Conservation (phyloP, 495 filamentous ascomycete species). For the Tuber magnatum region DNA sequence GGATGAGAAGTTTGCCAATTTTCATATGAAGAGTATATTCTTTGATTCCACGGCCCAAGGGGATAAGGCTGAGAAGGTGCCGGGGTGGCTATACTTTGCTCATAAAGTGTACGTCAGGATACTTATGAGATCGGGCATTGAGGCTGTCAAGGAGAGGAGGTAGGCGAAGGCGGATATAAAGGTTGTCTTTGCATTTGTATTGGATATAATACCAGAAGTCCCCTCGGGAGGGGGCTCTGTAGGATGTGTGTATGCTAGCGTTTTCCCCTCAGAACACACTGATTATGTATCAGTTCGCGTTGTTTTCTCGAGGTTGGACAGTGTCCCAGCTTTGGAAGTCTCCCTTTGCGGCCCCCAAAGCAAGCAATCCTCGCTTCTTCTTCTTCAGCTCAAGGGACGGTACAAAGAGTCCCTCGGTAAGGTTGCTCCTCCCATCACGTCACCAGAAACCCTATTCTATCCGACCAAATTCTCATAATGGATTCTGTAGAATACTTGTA, state of each 20-base stretch:
- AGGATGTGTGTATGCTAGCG: not conserved
- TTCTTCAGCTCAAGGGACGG: not conserved
- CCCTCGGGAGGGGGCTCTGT: not conserved
- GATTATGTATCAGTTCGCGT: not conserved
- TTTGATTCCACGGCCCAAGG: constrained; percentile 49
- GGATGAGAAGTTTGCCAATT: constrained; percentile 54
- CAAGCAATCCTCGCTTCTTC: not conserved
- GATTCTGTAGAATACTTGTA: too few relatives aligned
- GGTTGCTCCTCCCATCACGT: not conserved
- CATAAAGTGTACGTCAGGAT: not conserved
- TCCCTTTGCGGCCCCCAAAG: not conserved
- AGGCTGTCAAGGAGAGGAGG: not conserved
- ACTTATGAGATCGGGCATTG: not conserved
- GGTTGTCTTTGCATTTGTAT: too few relatives aligned
- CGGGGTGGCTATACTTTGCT: not conserved
- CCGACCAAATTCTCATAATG: too few relatives aligned
- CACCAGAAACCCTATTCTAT: too few relatives aligned
- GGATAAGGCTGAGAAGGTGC: constrained; percentile 27
- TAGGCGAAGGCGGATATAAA: not conserved
- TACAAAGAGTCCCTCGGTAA: not conserved
- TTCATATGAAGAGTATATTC: constrained; percentile 56
- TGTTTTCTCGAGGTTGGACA: not conserved
- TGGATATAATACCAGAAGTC: not conserved
- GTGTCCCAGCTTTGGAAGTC: not conserved
- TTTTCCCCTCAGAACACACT: not conserved